Percentiles rank a stretch among this genome's conserved stretches.
Conservation (phyloP, 441 rosid genomes). For the Corymbia calophylla region DNA sequence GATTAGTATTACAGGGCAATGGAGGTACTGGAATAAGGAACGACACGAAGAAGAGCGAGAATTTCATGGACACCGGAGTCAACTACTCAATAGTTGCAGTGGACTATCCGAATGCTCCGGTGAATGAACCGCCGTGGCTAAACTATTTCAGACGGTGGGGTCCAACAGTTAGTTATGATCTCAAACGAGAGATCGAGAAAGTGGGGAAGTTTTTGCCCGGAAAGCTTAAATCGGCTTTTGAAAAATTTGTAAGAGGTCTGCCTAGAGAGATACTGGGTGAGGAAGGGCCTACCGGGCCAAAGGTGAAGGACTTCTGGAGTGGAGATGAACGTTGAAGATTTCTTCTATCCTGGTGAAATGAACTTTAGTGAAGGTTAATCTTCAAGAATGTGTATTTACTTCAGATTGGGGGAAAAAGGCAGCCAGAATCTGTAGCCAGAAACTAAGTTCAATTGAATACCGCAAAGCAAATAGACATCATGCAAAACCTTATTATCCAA, state of each 20-base stretch:
- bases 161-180: slow-evolving; percentile 51
- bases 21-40: not conserved
- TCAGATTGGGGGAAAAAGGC: not conserved
- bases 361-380: not conserved
- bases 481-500: not conserved
- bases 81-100: not conserved
- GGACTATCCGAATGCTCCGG: not conserved
- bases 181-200: slow-evolving; percentile 29
- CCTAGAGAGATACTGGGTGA: slow-evolving; percentile 65
- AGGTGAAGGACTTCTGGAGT: slow-evolving; percentile 50
- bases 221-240: slow-evolving; percentile 45
- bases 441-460: not conserved
- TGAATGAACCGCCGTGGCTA: not conserved
- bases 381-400: not conserved
- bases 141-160: slow-evolving; percentile 52
- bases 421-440: not conserved
- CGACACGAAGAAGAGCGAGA: not conserved
- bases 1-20: not conserved
- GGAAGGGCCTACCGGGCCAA: slow-evolving; percentile 95
- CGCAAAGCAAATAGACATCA: not conserved
- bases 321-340: slow-evolving; percentile 48
- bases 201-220: slow-evolving; percentile 47
- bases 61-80: not conserved
- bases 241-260: slow-evolving; percentile 35
- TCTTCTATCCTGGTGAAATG: not conserved